Conservation (phyloP, 2,329 filamentous ascomycete genomes). For the Atkinsonella texensis region DNA sequence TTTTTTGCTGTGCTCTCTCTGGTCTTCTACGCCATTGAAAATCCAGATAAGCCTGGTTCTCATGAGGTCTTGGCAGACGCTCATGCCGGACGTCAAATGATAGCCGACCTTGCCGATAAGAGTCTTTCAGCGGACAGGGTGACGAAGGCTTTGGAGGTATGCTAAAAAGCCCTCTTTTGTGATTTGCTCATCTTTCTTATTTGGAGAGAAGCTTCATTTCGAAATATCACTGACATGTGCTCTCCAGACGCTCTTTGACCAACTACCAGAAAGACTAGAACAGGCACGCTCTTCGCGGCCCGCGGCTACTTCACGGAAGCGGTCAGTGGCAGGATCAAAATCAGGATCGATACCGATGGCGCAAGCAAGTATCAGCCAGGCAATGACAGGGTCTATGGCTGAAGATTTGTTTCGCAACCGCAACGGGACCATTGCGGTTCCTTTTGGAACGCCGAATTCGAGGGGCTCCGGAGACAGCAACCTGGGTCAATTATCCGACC, state of each 20-base stretch:
- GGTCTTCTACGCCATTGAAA: constrained; percentile 70
- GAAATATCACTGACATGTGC: constrained; percentile 3
- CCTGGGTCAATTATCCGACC: constrained; percentile 17
- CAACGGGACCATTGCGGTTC: constrained; percentile 12
- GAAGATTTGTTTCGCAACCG: constrained; percentile 22
- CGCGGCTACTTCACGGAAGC: constrained; percentile 37
- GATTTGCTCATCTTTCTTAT: no score
- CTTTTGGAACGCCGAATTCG: constrained; percentile 14
- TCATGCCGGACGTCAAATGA: constrained; percentile 68
- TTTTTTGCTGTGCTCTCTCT: constrained; percentile 73
- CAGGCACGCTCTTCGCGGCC: constrained; percentile 26
- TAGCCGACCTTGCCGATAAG: constrained; percentile 65
- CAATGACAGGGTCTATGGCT: constrained; percentile 21
- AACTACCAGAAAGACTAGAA: constrained; percentile 63
- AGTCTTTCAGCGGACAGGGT: constrained; percentile 86
- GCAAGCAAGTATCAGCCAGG: constrained; percentile 18
- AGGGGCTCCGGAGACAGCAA: constrained; percentile 23
- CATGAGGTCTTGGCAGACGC: constrained; percentile 79
- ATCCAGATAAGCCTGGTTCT: constrained; percentile 61
- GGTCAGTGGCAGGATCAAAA: constrained; percentile 35
- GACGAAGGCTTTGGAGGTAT: constrained; percentile 62
- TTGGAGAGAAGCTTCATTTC: no score
- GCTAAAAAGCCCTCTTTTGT: constrained; percentile 14
- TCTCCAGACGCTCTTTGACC: constrained; percentile 64
- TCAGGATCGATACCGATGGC: constrained; percentile 21